Percentiles rank a stretch among this genome's conserved stretches.
Conservation (phyloP, 768 basidiomycete species). For the Coprinellus aureogranulatus region DNA sequence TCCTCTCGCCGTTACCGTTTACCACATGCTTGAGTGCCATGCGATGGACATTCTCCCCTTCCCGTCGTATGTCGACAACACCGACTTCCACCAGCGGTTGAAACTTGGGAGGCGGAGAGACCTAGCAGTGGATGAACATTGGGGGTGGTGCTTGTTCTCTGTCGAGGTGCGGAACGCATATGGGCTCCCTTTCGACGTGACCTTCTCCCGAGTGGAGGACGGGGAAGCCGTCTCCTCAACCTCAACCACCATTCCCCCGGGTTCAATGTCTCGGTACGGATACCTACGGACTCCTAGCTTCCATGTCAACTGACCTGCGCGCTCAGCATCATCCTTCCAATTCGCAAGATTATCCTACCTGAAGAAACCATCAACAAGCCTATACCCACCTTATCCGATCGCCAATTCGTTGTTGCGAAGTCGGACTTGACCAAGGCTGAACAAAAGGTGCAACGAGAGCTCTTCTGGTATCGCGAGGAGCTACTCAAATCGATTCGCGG, state of each 20-base stretch:
- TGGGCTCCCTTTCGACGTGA: conserved; percentile 87
- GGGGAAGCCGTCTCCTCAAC: conserved; percentile 49
- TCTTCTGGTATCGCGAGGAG: conserved; percentile 97
- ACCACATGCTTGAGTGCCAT: conserved; percentile 89
- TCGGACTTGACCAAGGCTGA: conserved; percentile 59
- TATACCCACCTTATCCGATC: conserved; percentile 81
- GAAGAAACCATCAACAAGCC: conserved; percentile 56
- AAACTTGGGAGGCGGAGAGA: conserved; percentile 24
- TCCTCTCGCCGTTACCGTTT: conserved; percentile 90
- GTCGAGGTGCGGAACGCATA: conserved; percentile 92
- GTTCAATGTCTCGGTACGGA: conserved; percentile 77
- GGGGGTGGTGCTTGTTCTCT: conserved; percentile 82
- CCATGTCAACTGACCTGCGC: conserved; percentile 2
- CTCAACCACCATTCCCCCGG: conserved; percentile 74
- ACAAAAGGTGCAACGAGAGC: conserved; percentile 63
- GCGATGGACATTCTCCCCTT: conserved; percentile 80
- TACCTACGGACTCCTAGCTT: not conserved
- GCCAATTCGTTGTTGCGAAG: conserved; percentile 88
- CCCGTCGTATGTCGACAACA: conserved; percentile 32
- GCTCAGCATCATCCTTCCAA: conserved; percentile 61
- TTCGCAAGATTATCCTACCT: conserved; percentile 66
- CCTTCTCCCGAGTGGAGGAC: conserved; percentile 64
- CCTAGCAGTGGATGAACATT: conserved; percentile 45
- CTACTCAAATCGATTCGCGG: conserved; percentile 68
- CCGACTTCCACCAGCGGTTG: conserved; percentile 18